These are phyloP conservation scores for Colletotrichum tabaci DNA, from an alignment of 2,329 filamentous ascomycete species.

Conservation along the genomic window DNA sequence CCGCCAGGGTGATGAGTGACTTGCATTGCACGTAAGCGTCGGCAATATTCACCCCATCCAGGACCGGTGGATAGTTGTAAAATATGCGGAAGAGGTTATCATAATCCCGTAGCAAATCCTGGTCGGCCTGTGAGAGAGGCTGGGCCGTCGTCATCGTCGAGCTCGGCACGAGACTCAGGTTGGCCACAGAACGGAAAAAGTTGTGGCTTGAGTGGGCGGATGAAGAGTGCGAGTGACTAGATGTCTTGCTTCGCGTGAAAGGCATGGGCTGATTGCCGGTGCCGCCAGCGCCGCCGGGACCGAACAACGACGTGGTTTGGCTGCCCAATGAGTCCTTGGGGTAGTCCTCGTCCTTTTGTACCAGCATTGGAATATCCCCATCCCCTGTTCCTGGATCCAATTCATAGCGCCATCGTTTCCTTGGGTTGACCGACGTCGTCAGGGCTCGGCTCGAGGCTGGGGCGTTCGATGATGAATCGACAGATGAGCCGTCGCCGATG, in stretches of 20 bases:
- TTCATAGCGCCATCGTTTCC: slow-evolving; percentile 86
- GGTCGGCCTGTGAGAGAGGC: slow-evolving; percentile 71
- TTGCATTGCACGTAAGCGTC: slow-evolving; percentile 96
- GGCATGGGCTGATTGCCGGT: slow-evolving; percentile 36
- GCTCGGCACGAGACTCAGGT: slow-evolving; percentile 73
- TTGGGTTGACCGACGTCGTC: slow-evolving; percentile 54
- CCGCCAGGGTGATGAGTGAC: slow-evolving; percentile 87
- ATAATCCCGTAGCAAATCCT: slow-evolving; percentile 90
- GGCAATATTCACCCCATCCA: slow-evolving; percentile 91
- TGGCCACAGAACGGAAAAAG: slow-evolving; percentile 92
- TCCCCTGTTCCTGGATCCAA: slow-evolving; percentile 81
- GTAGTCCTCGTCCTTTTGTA: slow-evolving; percentile 77
- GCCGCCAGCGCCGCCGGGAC: slow-evolving; percentile 48
- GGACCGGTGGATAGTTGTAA: slow-evolving; percentile 89
- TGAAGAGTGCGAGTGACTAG: slow-evolving; percentile 69
- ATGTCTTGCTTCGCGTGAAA: slow-evolving; percentile 70
- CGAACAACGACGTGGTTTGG: slow-evolving; percentile 68
- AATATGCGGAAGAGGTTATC: slow-evolving; percentile 96
- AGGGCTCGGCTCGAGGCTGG: slow-evolving; percentile 14
- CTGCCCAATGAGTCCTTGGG: slow-evolving; percentile 23
- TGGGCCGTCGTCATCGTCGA: slow-evolving; percentile 55
- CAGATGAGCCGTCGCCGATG: slow-evolving; percentile 63
- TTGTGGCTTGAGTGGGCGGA: slow-evolving; percentile 59
- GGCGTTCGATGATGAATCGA: slow-evolving; percentile 39
- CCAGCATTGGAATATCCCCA: slow-evolving; percentile 87